Evolutionary conservation across 306 rosid species (phyloP), one percentile per base, ranked within the genome.

Genomic region (Prunus dulcis): DNA sequence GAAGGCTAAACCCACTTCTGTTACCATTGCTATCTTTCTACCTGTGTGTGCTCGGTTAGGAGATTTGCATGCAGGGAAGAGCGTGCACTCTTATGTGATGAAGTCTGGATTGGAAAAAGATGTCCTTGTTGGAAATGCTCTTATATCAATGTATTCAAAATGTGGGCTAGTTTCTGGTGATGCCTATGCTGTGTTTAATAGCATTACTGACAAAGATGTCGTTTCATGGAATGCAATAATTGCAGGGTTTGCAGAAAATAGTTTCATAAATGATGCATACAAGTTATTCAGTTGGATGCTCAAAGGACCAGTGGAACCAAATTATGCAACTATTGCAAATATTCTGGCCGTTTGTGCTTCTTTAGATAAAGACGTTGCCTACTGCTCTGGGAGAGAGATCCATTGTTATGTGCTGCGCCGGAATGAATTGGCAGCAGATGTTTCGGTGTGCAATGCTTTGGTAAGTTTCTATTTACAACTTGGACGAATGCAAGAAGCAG

Each of bases 151-250:
- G 91, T 94, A 94, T 88, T 89, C 96, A 11, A 90, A 94, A 88
- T 82, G 87, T 67, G 91, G 93, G 27, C 76, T 83, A 22, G 88
- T 86, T 70, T 79, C 74, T 58, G 17, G 53, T 9, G 91, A 87
- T 70, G 94, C 95, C 64, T 87, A 63, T 65, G 85, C 87, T 73
- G 89, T 88, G 52, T 94, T 94, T 75, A 67, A 76, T 63, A 76
- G 76, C 81, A 90, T 91, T 76, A 34, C 49, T 58, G 61, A 81
- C 80, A 91, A 87, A 77, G 98, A 94, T 83, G 93, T 88, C 53
- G 88, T 94, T 78, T 89, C 97, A 0, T 91, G 98, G 96, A 94
- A 94, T 84, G 97, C 96, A 58, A 89, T 90, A 75, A 90, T 91
- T 67, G 87, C 97, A 0, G 96, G 96, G 61, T 87, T 89, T 68